Evolutionary conservation across 768 basidiomycete species (phyloP), one percentile per base, ranked within the genome.

Genomic region (Kwoniella heveanensis): DNA sequence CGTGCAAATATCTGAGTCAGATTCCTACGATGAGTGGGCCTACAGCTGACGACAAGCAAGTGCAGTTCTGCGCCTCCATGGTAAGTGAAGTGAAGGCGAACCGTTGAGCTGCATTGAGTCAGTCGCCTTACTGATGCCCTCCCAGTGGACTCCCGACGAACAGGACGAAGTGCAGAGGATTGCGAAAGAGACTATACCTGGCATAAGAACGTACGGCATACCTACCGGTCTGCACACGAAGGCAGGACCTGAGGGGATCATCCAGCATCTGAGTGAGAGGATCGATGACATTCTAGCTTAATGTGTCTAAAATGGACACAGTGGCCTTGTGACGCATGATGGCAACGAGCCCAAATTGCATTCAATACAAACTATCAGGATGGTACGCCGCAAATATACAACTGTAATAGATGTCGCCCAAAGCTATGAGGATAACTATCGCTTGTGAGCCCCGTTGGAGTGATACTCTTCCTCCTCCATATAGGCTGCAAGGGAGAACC

Each of bases 141-240:
- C 37, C 8, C 36, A 68, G 76, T 79, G 77, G 77, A 77, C 76
- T 7, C 76, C 76, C 0, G 77, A 79, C 53, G 67, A 79, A 47
- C 74, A 77, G 54, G 61, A 64, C 12, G 67, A 76, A 58, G 75
- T 74, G 24, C 69, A 74, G 39, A 37, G 39, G 24, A 76, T 79
- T 47, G 77, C 76, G 2, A 53, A 54, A 10, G 66, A 67, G 15
- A 76, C 74, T 2, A 70, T 76, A 27, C 76, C 76, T 10, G 72
- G 71, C 1, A 76, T 77, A 57, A 70, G 67, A 56, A 77, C 76
- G 13, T 62, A 70, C 25, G 74, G 64, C 1, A 77, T 76, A 10
- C 77, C 77, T 6, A 72, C 74, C 0, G 77, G 77, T 1, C 51
- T 79, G 48, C 77, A 79, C 51, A 69, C 69, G 15, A 56, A 71